Percentiles rank a stretch among this genome's conserved stretches.
Evolutionary conservation across 495 filamentous ascomycete genomes (phyloP).

Genomic region (Penicillium canariense): DNA sequence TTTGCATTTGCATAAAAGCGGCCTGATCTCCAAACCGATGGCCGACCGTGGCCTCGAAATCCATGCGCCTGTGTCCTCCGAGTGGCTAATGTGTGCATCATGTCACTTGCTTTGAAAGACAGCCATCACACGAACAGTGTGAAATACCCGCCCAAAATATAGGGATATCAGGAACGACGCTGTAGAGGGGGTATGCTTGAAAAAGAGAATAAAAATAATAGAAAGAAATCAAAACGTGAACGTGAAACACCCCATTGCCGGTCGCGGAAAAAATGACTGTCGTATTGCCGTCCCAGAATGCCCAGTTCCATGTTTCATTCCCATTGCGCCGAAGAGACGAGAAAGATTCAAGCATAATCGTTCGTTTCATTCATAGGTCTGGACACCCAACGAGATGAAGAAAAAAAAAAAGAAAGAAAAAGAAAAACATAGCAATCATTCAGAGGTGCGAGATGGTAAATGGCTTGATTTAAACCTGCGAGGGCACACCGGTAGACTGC

Average conservation of each 20-base stretch:
- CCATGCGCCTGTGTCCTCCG: background rate
- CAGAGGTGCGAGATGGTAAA: slow-evolving; percentile 7
- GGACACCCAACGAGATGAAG: slow-evolving; percentile 17
- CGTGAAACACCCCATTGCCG: slow-evolving; percentile 20
- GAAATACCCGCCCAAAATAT: slow-evolving; percentile 16
- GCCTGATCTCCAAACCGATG: background rate
- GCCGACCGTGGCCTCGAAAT: slow-evolving; percentile 2
- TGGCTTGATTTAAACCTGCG: slow-evolving; percentile 29
- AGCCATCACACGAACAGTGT: slow-evolving; percentile 8
- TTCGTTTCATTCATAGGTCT: slow-evolving; percentile 28
- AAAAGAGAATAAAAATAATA: slow-evolving; percentile 2
- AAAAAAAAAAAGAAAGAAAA: slow-evolving; percentile 8
- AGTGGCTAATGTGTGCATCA: slow-evolving; percentile 3
- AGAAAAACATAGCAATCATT: slow-evolving; percentile 20
- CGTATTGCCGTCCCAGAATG: slow-evolving; percentile 28
- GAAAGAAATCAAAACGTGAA: slow-evolving; percentile 7
- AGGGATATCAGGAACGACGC: slow-evolving; percentile 25
- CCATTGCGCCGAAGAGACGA: slow-evolving; percentile 34
- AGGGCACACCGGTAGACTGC: slow-evolving; percentile 44
- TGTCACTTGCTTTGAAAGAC: slow-evolving; percentile 6
- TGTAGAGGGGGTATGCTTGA: slow-evolving; percentile 28
- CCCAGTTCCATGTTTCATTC: slow-evolving; percentile 22
- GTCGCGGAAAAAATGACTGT: slow-evolving; percentile 11
- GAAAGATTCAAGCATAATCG: slow-evolving; percentile 27
- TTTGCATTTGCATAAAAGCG: slow-evolving; percentile 6